Evolutionary conservation across 768 basidiomycete genomes (phyloP), one percentile per base, ranked within the genome.

Genomic region (Psilocybe tampanensis): DNA sequence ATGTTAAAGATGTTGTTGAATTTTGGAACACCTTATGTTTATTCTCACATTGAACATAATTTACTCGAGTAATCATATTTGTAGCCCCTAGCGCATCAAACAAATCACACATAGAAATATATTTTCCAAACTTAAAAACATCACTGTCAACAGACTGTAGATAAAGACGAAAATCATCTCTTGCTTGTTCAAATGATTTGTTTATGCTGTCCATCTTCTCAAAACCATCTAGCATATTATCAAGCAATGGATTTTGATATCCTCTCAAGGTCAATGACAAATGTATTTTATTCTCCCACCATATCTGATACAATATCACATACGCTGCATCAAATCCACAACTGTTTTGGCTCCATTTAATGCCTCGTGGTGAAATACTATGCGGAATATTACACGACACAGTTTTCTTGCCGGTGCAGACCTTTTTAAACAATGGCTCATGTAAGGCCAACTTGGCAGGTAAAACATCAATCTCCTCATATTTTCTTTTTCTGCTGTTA

Each of bases 341-440:
- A 18, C 51, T 52, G 18, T 52, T 52, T 9, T 52, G 9, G 11
- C 41, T 42, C 51, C 51, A 52, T 24, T 24, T 43, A 19, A 52
- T 19, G 11, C 51, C 51, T 26, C 3, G 2, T n/a, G 47, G 47
- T 11, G 32, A 9, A 2, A 29, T 17, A 32, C 19, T 29, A 47
- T 47, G 47, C n/a, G n/a, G n/a, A n/a, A n/a, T n/a, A n/a, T n/a
- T n/a, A n/a, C n/a, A n/a, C n/a, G n/a, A n/a, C n/a, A n/a, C n/a
- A n/a, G n/a, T n/a, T n/a, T n/a, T n/a, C n/a, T n/a, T n/a, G n/a
- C n/a, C n/a, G n/a, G n/a, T n/a, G n/a, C 43, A 44, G 2, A 19
- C 18, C 18, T 44, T 44, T 44, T 44, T 19, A 44, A 4, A 3
- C n/a, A 4, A n/a, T n/a, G n/a, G n/a, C n/a, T n/a, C n/a, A n/a